These are phyloP conservation scores for Gossypium turneri DNA, from an alignment of 345 rosid species.

Conservation along the genomic window DNA sequence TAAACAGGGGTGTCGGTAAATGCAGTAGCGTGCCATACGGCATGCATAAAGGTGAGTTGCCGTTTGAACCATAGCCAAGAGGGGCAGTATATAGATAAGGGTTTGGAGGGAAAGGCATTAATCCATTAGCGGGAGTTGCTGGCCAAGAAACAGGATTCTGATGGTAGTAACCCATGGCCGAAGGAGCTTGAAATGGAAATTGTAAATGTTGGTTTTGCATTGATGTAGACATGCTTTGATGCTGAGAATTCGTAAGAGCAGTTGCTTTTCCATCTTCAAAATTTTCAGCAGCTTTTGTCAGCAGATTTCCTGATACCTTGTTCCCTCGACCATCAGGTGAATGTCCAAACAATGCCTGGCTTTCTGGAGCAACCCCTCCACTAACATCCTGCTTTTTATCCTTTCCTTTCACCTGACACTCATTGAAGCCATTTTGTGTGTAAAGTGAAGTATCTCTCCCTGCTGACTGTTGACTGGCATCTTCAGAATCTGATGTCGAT, in stretches of 20 bases:
- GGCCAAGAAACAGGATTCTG: conserved; percentile 80
- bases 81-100: conserved; percentile 58
- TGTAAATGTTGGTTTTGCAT: conserved; percentile 54
- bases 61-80: conserved; percentile 54
- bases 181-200: conserved; percentile 58
- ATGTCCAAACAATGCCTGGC: conserved; percentile 28
- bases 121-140: conserved; percentile 44
- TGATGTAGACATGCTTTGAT: conserved; percentile 42
- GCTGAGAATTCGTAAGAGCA: conserved; percentile 39
- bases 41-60: conserved; percentile 59
- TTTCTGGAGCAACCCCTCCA: conserved; percentile 33
- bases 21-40: conserved; percentile 57
- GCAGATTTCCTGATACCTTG: conserved; percentile 31
- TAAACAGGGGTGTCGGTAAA: conserved; percentile 40
- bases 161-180: conserved; percentile 72
- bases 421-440: conserved; percentile 34
- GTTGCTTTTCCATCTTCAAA: conserved; percentile 34
- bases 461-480: conserved; percentile 58
- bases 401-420: conserved; percentile 30
- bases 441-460: conserved; percentile 43
- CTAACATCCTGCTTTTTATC: conserved; percentile 30
- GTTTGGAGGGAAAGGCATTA: conserved; percentile 55
- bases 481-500: conserved; percentile 82
- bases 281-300: conserved; percentile 31
- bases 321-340: conserved; percentile 26